These are phyloP conservation scores for Angophora floribunda DNA, from an alignment of 345 rosid species.

Conservation along the genomic window DNA sequence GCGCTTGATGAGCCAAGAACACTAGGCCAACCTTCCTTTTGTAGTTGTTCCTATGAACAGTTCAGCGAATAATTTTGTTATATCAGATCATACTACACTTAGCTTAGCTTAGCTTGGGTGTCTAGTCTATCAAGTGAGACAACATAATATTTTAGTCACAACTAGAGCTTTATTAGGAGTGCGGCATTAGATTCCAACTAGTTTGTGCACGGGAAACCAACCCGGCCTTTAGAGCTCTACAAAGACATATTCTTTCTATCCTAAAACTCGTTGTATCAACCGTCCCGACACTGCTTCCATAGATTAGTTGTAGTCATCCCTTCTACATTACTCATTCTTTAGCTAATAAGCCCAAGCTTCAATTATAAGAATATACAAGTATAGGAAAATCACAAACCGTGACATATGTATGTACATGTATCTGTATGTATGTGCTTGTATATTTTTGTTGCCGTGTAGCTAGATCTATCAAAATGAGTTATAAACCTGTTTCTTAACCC, in stretches of 20 bases:
- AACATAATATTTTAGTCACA: too few relatives aligned
- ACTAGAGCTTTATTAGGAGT: too few relatives aligned
- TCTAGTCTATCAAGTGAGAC: too few relatives aligned
- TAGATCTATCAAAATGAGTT: background rate
- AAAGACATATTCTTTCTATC: rapidly evolving
- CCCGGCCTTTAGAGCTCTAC: rapidly evolving
- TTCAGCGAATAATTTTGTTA: too few relatives aligned
- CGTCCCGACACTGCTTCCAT: rapidly evolving
- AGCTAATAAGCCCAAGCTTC: too few relatives aligned
- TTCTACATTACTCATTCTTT: too few relatives aligned
- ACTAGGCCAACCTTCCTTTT: rapidly evolving
- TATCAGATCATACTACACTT: too few relatives aligned
- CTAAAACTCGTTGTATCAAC: rapidly evolving
- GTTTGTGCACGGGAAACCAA: too few relatives aligned
- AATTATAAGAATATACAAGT: too few relatives aligned
- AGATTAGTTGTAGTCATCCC: rapidly evolving
- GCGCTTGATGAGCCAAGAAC: rapidly evolving
- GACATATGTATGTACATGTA: too few relatives aligned
- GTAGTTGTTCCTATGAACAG: too few relatives aligned
- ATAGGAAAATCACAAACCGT: rapidly evolving
- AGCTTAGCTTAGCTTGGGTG: too few relatives aligned
- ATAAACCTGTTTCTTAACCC: background rate
- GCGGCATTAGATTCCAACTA: rapidly evolving
- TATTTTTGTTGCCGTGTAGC: background rate
- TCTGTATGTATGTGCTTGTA: background rate